A percentile compares a stretch with the other conserved stretches of the same genome.
These are phyloP conservation scores for Hibiscus tridactylites DNA, from an alignment of 345 rosid species.

Conservation along the genomic window DNA sequence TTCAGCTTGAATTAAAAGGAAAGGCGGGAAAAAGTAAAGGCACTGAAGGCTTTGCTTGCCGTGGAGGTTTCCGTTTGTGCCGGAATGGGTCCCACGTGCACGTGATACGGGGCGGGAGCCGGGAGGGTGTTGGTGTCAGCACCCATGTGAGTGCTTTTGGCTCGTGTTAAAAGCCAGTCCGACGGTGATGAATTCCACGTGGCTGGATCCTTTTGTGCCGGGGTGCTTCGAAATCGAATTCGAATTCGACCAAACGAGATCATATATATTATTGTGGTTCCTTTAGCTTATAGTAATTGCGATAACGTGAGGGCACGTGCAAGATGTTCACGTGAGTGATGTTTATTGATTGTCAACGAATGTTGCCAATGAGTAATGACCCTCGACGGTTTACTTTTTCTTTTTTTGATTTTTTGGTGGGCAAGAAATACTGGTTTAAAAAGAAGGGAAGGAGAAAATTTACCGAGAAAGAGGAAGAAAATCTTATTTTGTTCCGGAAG, in stretches of 20 bases:
- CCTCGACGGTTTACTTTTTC: too few species aligned
- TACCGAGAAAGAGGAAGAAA: too few species aligned
- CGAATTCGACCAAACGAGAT: constrained; percentile 3
- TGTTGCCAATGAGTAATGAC: too few species aligned
- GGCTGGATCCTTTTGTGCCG: constrained; percentile 15
- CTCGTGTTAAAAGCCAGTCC: constrained; percentile 28
- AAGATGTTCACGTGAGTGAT: too few species aligned
- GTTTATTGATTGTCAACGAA: too few species aligned
- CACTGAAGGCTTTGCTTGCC: constrained; percentile 45
- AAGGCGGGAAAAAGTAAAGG: constrained; percentile 32
- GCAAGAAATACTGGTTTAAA: too few species aligned
- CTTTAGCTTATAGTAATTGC: not conserved
- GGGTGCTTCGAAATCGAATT: too few species aligned
- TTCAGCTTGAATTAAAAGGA: constrained; percentile 38
- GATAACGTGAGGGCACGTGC: constrained; percentile 40
- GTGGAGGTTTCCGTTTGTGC: constrained; percentile 37
- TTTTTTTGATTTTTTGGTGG: too few species aligned
- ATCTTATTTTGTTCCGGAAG: too few species aligned
- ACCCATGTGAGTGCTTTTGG: constrained; percentile 33
- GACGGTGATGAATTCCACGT: constrained; percentile 50
- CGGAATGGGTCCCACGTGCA: constrained; percentile 32
- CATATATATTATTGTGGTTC: not conserved
- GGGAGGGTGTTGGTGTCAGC: constrained; percentile 36
- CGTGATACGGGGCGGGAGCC: constrained; percentile 27
- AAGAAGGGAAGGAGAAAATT: too few species aligned